Evolutionary conservation across 169 alveolate species (phyloP).

Genomic region (Plasmodium billcollinsi): DNA sequence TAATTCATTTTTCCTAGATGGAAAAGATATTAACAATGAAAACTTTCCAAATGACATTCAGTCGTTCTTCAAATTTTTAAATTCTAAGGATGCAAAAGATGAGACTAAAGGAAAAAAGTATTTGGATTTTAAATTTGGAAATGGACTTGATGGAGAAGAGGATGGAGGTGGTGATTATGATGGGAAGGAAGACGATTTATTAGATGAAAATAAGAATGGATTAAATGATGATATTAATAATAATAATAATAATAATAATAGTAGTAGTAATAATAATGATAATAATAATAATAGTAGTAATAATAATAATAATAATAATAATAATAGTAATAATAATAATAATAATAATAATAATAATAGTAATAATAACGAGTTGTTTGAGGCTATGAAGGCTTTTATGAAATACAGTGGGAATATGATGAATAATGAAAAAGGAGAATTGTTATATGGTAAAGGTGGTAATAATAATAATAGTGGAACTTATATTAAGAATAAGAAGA

Average conservation of each 20-base stretch:
- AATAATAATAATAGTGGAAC: constrained; percentile 3
- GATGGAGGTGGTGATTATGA: not conserved
- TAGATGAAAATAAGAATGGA: not conserved
- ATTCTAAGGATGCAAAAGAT: not conserved
- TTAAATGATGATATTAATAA: not conserved
- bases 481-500: not conserved
- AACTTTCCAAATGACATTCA: not conserved
- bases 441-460: not conserved
- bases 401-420: not conserved
- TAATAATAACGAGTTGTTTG: not conserved
- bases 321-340: too few relatives aligned
- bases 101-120: constrained; percentile 4
- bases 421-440: not conserved
- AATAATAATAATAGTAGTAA: too few relatives aligned
- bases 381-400: not conserved
- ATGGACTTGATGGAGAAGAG: not conserved
- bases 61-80: not conserved
- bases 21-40: constrained; percentile 1
- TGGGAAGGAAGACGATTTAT: not conserved
- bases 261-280: not conserved
- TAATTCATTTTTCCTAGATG: constrained; percentile 9
- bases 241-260: not conserved
- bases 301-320: too few relatives aligned
- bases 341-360: not conserved
- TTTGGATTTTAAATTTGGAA: not conserved